These are phyloP conservation scores for Picea glauca DNA, from an alignment of 75 land plant genomes.

Conservation along the genomic window DNA sequence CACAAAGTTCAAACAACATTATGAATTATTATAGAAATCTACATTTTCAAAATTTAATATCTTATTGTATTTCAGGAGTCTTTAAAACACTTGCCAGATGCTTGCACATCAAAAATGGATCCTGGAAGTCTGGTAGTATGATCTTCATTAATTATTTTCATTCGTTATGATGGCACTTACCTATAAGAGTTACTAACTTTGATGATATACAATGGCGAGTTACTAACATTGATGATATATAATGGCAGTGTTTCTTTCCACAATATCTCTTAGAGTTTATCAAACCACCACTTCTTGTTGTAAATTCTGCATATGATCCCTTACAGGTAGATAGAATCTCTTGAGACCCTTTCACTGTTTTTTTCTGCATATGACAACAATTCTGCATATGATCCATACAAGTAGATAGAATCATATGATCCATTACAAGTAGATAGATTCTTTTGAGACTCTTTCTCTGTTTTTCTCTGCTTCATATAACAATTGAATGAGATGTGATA, in stretches of 20 bases:
- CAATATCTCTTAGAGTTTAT: constrained; percentile 43
- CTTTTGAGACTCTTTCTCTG: too few species aligned
- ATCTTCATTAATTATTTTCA: not conserved
- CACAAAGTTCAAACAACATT: constrained; percentile 5
- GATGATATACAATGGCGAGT: too few species aligned
- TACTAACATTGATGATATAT: not conserved
- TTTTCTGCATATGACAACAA: not conserved
- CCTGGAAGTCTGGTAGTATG: constrained; percentile 5
- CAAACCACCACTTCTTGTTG: constrained; percentile 49
- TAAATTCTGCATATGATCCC: constrained; percentile 74
- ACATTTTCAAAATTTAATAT: constrained; percentile 12
- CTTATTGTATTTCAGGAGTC: constrained; percentile 20
- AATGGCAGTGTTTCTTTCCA: constrained; percentile 80
- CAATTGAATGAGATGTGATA: not conserved
- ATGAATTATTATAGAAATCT: not conserved
- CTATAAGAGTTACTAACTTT: not conserved
- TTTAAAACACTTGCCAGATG: constrained; percentile 35
- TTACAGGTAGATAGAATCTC: constrained; percentile 40
- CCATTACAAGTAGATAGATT: too few species aligned
- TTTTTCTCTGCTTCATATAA: not conserved
- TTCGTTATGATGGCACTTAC: too few species aligned
- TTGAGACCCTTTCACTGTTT: not conserved
- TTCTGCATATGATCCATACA: too few species aligned
- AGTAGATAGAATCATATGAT: too few species aligned
- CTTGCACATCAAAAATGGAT: constrained; percentile 30